Conservation (phyloP, 495 filamentous ascomycete genomes). For the Talaromyces wortmannii region DNA sequence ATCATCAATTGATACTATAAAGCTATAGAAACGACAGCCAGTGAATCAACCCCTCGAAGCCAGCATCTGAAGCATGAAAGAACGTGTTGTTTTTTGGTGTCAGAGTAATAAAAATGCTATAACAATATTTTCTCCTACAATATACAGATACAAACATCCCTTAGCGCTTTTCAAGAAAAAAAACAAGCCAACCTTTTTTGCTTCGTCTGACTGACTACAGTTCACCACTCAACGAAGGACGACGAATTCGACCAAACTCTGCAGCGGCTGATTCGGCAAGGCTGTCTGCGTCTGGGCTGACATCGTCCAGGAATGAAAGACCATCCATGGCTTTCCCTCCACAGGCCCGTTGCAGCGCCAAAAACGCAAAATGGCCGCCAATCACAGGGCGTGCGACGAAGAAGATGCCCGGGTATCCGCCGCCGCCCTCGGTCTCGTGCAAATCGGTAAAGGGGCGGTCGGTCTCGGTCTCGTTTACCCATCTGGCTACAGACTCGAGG, state of each 20-base stretch:
- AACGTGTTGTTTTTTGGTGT: no score
- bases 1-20: no score
- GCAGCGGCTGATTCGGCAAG: not conserved
- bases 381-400: conserved; percentile 84
- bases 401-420: conserved; percentile 57
- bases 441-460: conserved; percentile 78
- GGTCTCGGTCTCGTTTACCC: conserved; percentile 80
- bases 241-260: conserved; percentile 1
- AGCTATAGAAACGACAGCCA: no score
- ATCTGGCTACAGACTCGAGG: conserved; percentile 67
- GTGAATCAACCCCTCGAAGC: no score
- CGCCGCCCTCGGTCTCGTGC: conserved; percentile 68
- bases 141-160: no score
- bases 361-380: conserved; percentile 80
- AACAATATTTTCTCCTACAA: no score
- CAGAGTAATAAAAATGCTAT: no score
- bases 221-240: conserved; percentile 1
- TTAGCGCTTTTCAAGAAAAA: not conserved
- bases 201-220: not conserved
- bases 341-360: conserved; percentile 72
- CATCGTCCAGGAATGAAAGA: conserved; percentile 55
- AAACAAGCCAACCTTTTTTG: not conserved
- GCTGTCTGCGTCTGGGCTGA: not conserved
- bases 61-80: no score
- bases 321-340: conserved; percentile 60